These are phyloP conservation scores for Fistulinella prunicolor DNA, from an alignment of 768 basidiomycete species.

Conservation along the genomic window DNA sequence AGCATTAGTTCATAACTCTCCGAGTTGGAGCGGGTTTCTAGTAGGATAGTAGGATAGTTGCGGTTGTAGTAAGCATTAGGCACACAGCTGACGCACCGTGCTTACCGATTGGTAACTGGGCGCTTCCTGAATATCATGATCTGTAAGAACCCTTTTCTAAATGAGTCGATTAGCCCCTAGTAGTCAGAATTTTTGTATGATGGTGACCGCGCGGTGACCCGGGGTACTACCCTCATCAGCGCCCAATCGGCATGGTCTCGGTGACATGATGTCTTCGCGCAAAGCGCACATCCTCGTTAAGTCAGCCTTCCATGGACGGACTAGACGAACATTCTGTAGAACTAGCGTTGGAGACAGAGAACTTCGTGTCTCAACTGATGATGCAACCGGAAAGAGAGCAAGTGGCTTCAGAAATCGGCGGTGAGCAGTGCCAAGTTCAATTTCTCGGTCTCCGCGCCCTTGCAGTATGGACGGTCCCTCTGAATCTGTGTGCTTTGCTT, in stretches of 20 bases:
- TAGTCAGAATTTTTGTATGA: no score
- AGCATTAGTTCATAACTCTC: no score
- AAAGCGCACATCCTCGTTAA: not conserved
- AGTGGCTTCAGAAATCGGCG: slow-evolving; percentile 47
- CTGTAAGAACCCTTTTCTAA: no score
- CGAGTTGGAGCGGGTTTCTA: no score
- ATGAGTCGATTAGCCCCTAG: no score
- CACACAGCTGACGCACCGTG: no score
- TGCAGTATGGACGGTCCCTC: not conserved
- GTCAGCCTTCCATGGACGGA: slow-evolving; percentile 14
- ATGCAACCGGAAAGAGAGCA: slow-evolving; percentile 39
- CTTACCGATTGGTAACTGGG: no score
- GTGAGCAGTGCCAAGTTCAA: slow-evolving; percentile 16
- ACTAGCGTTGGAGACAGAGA: slow-evolving; percentile 19
- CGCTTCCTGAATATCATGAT: no score
- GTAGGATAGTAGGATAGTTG: no score
- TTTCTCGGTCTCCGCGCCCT: not conserved
- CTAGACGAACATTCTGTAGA: slow-evolving; percentile 11
- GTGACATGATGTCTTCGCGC: slow-evolving; percentile 10
- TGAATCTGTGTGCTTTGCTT: not conserved
- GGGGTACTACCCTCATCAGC: not conserved
- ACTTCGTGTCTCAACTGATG: slow-evolving; percentile 30
- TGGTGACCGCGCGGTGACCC: no score
- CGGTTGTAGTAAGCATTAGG: no score
- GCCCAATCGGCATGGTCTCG: slow-evolving; percentile 3